Evolutionary conservation across 2,329 filamentous ascomycete genomes (phyloP).

Genomic region (Colletotrichum sp.): DNA sequence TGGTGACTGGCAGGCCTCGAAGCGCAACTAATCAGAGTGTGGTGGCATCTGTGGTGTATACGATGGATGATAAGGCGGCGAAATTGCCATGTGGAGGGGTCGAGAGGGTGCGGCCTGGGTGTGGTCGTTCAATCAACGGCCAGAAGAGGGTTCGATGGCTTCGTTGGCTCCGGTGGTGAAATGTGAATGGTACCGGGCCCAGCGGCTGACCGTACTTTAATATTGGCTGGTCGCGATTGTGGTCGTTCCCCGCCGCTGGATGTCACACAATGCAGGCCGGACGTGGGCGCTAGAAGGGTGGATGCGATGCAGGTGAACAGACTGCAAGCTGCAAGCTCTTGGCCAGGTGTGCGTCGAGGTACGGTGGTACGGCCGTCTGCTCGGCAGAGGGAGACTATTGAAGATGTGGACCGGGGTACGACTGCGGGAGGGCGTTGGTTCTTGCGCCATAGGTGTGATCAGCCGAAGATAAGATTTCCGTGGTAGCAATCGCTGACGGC

Average conservation of each 20-base stretch:
- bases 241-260: conserved; percentile 44
- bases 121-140: conserved; percentile 26
- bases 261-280: conserved; percentile 31
- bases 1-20: conserved; percentile 12
- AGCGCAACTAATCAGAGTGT: neutral
- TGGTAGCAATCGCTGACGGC: neutral
- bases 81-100: conserved; percentile 34
- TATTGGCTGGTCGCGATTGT: conserved; percentile 54
- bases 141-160: conserved; percentile 22
- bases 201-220: conserved; percentile 54
- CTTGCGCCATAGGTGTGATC: conserved; percentile 7
- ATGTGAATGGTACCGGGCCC: conserved; percentile 32
- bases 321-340: conserved; percentile 18
- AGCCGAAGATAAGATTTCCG: neutral
- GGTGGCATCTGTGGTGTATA: conserved; percentile 4
- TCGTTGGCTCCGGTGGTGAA: conserved; percentile 18
- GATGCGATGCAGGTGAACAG: conserved; percentile 18
- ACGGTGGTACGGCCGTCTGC: neutral
- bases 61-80: conserved; percentile 26
- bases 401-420: neutral
- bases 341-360: neutral
- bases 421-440: conserved; percentile 26
- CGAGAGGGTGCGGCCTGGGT: conserved; percentile 7
- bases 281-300: conserved; percentile 32
- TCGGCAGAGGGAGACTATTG: conserved; percentile 14